Conservation (phyloP, 2,329 filamentous ascomycete species). For the Ophiocordyceps robertsii region DNA sequence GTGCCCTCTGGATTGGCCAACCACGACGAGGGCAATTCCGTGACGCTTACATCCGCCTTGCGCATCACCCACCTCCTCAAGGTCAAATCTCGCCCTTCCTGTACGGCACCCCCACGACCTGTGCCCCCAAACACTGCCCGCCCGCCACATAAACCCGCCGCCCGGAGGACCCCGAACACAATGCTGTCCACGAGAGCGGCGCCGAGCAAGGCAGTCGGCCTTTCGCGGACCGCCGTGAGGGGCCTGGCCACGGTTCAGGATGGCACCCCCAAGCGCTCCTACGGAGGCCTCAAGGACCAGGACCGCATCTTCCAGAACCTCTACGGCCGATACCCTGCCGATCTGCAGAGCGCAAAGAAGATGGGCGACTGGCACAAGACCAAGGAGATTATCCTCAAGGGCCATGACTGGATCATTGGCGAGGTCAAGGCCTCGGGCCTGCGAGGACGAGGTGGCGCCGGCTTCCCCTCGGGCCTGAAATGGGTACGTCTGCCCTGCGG, state of each 20-base stretch:
- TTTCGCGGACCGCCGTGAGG: conserved; percentile 39
- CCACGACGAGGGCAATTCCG: conserved; percentile 24
- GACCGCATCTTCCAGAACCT: conserved; percentile 99
- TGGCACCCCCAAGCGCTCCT: conserved; percentile 52
- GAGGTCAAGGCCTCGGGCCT: conserved; percentile 96
- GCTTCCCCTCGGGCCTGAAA: conserved; percentile 97
- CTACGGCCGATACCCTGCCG: conserved; percentile 82
- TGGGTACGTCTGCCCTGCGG: conserved; percentile 54
- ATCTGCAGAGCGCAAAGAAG: conserved; percentile 89
- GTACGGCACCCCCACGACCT: conserved; percentile 21
- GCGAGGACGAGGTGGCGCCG: conserved; percentile 89
- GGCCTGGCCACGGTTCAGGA: conserved; percentile 74
- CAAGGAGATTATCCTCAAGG: conserved; percentile 94
- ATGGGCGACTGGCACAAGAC: conserved; percentile 99
- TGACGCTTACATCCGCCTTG: conserved; percentile 14
- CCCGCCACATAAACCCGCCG: conserved; percentile 2
- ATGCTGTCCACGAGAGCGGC: conserved; percentile 33
- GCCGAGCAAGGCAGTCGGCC: conserved; percentile 22
- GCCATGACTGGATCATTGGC: conserved; percentile 96
- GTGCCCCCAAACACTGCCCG: conserved; percentile 13
- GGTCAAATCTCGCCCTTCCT: conserved; percentile 16
- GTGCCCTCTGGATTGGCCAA: conserved; percentile 24
- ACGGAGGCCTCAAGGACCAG: conserved; percentile 87
- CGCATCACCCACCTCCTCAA: too few species aligned
- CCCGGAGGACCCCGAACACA: conserved; percentile 16